A percentile compares a stretch with the other conserved stretches of the same genome.
Evolutionary conservation across 768 basidiomycete species (phyloP).

Genomic region (Pseudohyphozyma bogoriensis): DNA sequence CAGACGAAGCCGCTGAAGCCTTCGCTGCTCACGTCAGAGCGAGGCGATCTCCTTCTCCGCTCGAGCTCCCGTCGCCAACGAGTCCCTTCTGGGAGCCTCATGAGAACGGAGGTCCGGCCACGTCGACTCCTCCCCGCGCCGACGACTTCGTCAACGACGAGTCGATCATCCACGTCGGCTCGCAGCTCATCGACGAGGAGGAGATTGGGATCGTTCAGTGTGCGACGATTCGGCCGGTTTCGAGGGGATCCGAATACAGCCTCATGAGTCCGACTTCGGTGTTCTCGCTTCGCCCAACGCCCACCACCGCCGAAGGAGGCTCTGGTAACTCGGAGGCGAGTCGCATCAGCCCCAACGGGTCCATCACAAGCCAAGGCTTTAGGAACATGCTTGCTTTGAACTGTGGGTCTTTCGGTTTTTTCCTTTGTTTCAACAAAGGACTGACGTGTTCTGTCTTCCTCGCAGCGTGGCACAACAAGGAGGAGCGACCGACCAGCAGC

Average conservation of each 20-base stretch:
- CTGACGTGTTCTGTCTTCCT: background rate
- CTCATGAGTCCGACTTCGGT: background rate
- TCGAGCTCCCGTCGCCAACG: no score
- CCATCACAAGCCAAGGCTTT: conserved; percentile 10
- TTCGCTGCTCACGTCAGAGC: no score
- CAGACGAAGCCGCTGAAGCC: no score
- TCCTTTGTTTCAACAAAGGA: no score
- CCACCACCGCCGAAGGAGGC: conserved; percentile 56
- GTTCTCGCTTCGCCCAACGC: conserved; percentile 44
- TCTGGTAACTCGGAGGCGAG: conserved; percentile 2
- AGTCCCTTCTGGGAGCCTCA: no score
- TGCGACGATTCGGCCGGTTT: conserved; percentile 14
- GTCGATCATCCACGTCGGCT: conserved; percentile 2
- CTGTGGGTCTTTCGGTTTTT: background rate
- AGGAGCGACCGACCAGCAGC: background rate
- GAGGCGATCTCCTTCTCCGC: no score
- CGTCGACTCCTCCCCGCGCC: background rate
- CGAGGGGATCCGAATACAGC: background rate
- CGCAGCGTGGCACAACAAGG: conserved; percentile 2
- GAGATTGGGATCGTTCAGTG: conserved; percentile 17
- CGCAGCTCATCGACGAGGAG: conserved; percentile 1
- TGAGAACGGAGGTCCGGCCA: background rate
- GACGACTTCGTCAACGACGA: background rate
- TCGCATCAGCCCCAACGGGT: background rate
- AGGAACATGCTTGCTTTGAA: background rate